phyloP scores from a whole-genome alignment of 2,329 filamentous ascomycete genomes.

The Verticillium dahliae region DNA sequence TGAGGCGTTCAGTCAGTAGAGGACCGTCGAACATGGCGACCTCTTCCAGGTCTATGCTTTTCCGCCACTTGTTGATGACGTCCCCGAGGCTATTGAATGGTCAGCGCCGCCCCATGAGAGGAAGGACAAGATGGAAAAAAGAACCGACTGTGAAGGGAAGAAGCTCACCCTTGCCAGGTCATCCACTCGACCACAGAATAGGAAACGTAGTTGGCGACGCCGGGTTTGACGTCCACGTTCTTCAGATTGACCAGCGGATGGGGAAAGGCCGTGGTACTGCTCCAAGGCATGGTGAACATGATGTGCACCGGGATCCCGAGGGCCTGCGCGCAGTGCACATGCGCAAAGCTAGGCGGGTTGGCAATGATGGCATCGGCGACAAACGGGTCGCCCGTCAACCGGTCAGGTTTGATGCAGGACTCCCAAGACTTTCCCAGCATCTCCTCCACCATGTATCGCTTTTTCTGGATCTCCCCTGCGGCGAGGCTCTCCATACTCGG shows the following conservation, averaged over 20 bases:
- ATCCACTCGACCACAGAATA: constrained; percentile 86
- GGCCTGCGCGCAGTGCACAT: constrained; percentile 70
- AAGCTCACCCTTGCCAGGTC: constrained; percentile 73
- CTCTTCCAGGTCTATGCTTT: constrained; percentile 67
- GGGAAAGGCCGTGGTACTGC: constrained; percentile 75
- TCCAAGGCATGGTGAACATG: constrained; percentile 97
- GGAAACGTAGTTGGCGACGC: constrained; percentile 75
- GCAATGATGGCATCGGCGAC: constrained; percentile 78
- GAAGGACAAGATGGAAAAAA: constrained; percentile 66
- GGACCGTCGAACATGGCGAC: constrained; percentile 79
- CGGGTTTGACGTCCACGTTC: constrained; percentile 65
- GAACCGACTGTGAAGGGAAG: constrained; percentile 56
- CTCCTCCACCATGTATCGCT: constrained; percentile 67
- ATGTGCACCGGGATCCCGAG: constrained; percentile 70
- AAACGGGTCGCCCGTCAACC: constrained; percentile 54
- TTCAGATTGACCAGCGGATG: constrained; percentile 82
- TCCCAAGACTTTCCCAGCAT: constrained; percentile 84
- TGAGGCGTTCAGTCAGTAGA: constrained; percentile 67
- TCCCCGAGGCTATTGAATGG: constrained; percentile 61
- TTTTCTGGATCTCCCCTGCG: constrained; percentile 69
- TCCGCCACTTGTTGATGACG: constrained; percentile 78
- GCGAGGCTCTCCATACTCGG: constrained; percentile 71
- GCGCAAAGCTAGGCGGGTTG: constrained; percentile 71
- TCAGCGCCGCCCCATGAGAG: constrained; percentile 31
- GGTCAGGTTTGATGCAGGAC: constrained; percentile 67